phyloP scores from a whole-genome alignment of 768 basidiomycete species.

The Leccinum disarticulatum region DNA sequence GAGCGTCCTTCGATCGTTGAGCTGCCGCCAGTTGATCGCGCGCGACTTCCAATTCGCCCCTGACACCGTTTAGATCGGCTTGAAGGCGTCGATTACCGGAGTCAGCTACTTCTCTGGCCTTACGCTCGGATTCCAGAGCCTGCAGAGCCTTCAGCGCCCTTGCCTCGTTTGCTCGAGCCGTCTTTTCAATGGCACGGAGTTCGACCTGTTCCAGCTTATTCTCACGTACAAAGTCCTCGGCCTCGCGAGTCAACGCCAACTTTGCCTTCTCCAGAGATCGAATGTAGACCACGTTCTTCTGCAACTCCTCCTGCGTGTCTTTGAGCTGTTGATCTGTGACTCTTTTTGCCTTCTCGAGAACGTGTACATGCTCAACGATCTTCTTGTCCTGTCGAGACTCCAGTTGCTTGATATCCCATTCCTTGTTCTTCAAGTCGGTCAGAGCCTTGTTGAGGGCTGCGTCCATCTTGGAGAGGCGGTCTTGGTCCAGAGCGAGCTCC shows the following conservation, averaged over 20 bases:
- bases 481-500: slow-evolving; percentile 68
- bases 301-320: slow-evolving; percentile 76
- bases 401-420: slow-evolving; percentile 85
- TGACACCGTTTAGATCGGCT: slow-evolving; percentile 54
- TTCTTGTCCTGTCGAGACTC: slow-evolving; percentile 92
- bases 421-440: slow-evolving; percentile 75
- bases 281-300: slow-evolving; percentile 72
- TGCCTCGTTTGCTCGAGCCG: slow-evolving; percentile 59
- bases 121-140: slow-evolving; percentile 67
- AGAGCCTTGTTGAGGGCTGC: slow-evolving; percentile 78
- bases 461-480: slow-evolving; percentile 69
- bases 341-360: slow-evolving; percentile 92
- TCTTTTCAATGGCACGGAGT: slow-evolving; percentile 69
- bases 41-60: slow-evolving; percentile 56
- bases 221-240: slow-evolving; percentile 78
- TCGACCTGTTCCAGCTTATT: slow-evolving; percentile 69
- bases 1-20: slow-evolving; percentile 60
- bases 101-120: slow-evolving; percentile 64
- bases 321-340: slow-evolving; percentile 89
- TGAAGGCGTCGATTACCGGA: slow-evolving; percentile 59
- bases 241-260: slow-evolving; percentile 68
- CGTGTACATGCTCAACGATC: slow-evolving; percentile 97
- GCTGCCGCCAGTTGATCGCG: slow-evolving; percentile 51
- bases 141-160: slow-evolving; percentile 52
- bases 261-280: slow-evolving; percentile 87